These are phyloP conservation scores for Cicer judaicum DNA, from an alignment of 306 rosid species.

Conservation along the genomic window DNA sequence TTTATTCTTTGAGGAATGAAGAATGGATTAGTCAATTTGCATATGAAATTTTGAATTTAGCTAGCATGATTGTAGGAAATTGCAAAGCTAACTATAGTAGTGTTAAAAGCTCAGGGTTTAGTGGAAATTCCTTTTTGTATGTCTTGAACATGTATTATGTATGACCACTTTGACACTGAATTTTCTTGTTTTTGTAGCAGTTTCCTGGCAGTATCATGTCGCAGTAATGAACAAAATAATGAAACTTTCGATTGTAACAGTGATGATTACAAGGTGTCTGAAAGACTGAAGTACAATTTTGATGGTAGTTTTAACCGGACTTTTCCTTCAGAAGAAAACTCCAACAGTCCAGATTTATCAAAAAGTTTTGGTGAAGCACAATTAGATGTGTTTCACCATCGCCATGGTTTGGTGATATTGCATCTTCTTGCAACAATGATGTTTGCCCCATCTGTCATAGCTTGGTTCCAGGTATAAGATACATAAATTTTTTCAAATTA, in stretches of 20 bases:
- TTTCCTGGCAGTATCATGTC: constrained; percentile 83
- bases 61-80: constrained; percentile 1
- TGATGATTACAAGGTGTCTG: constrained; percentile 53
- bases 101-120: background rate
- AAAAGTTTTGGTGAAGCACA: constrained; percentile 85
- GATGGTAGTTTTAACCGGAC: constrained; percentile 61
- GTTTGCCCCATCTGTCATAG: constrained; percentile 87
- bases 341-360: constrained; percentile 68
- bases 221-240: constrained; percentile 62
- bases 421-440: constrained; percentile 77
- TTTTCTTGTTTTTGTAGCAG: constrained; percentile 63
- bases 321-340: constrained; percentile 57
- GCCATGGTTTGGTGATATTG: constrained; percentile 85
- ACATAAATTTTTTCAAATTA: constrained; percentile 32
- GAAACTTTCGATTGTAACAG: constrained; percentile 52
- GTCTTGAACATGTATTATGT: background rate
- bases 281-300: constrained; percentile 53
- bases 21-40: constrained; percentile 4
- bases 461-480: constrained; percentile 90
- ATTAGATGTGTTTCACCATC: constrained; percentile 81
- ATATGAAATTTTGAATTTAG: background rate
- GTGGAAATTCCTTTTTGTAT: background rate
- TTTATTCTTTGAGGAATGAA: no score
- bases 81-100: constrained; percentile 9
- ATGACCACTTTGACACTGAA: constrained; percentile 46